phyloP scores from a whole-genome alignment of 371 early-diverging fungal species.

The Mucor lusitanicus region DNA sequence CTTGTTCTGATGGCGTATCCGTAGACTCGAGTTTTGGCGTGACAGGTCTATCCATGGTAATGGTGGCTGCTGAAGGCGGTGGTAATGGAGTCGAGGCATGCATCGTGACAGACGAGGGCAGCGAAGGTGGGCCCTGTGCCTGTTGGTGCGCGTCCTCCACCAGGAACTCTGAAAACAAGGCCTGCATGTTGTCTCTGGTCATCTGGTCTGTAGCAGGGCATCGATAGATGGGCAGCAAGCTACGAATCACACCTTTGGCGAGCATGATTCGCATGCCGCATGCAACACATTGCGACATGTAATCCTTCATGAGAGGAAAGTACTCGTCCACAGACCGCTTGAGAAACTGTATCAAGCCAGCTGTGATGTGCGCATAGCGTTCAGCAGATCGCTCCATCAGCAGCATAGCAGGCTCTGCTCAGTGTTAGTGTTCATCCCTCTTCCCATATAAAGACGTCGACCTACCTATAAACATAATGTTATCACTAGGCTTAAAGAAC shows the following conservation, averaged over 20 bases:
- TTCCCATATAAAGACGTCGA: no score
- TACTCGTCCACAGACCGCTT: constrained; percentile 61
- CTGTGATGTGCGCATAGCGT: constrained; percentile 65
- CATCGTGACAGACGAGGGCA: constrained; percentile 13
- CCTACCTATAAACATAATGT: constrained; percentile 77
- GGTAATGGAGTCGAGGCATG: neutral
- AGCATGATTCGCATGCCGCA: constrained; percentile 61
- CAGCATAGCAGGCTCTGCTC: constrained; percentile 72
- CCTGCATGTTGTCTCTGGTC: constrained; percentile 31
- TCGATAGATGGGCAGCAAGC: constrained; percentile 36
- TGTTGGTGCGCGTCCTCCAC: constrained; percentile 1
- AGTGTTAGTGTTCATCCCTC: no score
- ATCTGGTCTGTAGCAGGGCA: constrained; percentile 30
- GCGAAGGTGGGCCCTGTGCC: neutral
- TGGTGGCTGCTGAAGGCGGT: neutral
- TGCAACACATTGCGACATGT: constrained; percentile 53
- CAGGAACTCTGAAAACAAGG: constrained; percentile 34
- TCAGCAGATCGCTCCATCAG: constrained; percentile 73
- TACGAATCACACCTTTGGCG: constrained; percentile 66
- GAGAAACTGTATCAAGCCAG: constrained; percentile 67
- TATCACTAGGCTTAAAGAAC: constrained; percentile 68
- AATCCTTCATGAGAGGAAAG: constrained; percentile 52
- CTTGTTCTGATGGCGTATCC: neutral
- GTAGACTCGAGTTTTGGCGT: neutral
- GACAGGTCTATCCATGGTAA: neutral